Evolutionary conservation across 2,329 filamentous ascomycete species (phyloP).

Genomic region (Whalleya microplaca): DNA sequence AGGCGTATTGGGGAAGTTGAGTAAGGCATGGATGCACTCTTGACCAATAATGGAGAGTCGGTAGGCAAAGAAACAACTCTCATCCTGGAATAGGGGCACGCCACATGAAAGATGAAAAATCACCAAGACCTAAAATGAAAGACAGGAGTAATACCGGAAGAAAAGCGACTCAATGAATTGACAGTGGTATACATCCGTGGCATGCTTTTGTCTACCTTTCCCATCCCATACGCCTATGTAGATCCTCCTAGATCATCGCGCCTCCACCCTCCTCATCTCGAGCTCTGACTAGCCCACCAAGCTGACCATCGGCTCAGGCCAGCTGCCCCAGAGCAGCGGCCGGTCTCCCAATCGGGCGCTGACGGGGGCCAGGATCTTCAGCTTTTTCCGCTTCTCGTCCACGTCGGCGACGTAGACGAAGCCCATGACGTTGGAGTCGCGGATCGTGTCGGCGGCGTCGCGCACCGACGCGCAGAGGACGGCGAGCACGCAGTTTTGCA

Average conservation of each 20-base stretch:
- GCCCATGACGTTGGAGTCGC: slow-evolving; percentile 83
- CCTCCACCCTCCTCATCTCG: not conserved
- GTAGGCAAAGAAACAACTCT: too few species aligned
- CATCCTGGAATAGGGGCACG: too few species aligned
- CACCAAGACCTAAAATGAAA: too few species aligned
- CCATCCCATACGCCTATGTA: too few species aligned
- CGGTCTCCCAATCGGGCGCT: slow-evolving; percentile 78
- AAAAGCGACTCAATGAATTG: not conserved
- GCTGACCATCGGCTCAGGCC: slow-evolving; percentile 84
- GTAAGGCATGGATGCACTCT: too few species aligned
- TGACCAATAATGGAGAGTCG: too few species aligned
- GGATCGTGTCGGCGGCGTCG: slow-evolving; percentile 72
- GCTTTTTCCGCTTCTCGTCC: slow-evolving; percentile 78
- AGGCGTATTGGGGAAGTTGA: too few species aligned
- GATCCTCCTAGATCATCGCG: not conserved
- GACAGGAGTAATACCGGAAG: not conserved
- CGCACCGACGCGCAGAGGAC: slow-evolving; percentile 77
- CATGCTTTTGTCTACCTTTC: not conserved
- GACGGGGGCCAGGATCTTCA: slow-evolving; percentile 82
- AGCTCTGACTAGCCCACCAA: slow-evolving; percentile 56
- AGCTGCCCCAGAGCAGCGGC: slow-evolving; percentile 82
- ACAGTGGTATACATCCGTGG: not conserved
- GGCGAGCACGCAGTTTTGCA: slow-evolving; percentile 83
- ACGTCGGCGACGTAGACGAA: slow-evolving; percentile 94
- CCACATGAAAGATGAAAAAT: too few species aligned